Conservation (phyloP, 2,329 filamentous ascomycete species). For the Aspergillus sclerotialis region DNA sequence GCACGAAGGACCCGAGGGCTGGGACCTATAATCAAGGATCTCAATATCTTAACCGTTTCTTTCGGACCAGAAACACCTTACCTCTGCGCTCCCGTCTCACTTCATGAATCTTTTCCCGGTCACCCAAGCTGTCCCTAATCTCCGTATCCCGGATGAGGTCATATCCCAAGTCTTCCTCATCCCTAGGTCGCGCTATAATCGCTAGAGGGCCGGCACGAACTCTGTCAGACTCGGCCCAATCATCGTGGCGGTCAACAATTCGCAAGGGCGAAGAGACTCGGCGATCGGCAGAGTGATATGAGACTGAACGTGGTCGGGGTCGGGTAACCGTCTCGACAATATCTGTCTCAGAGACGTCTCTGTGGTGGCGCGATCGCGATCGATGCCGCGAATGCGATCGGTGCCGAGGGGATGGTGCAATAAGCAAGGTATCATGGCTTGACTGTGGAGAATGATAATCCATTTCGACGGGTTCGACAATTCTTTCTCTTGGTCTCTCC, state of each 20-base stretch:
- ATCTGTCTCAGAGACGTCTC: conserved; percentile 20
- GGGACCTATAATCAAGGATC: conserved; percentile 45
- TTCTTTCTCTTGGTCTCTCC: conserved; percentile 12
- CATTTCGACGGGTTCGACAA: conserved; percentile 21
- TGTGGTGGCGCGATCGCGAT: conserved; percentile 16
- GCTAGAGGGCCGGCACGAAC: conserved; percentile 44
- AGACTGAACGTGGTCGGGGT: conserved; percentile 29
- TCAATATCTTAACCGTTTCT: conserved; percentile 13
- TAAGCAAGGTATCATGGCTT: conserved; percentile 23
- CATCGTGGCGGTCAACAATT: conserved; percentile 26
- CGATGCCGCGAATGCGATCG: conserved; percentile 18
- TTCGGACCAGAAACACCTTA: conserved; percentile 58
- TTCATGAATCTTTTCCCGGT: conserved; percentile 46
- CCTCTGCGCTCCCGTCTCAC: conserved; percentile 91
- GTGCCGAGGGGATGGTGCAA: conserved; percentile 25
- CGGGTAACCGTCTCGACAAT: conserved; percentile 22
- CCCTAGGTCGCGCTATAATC: conserved; percentile 42
- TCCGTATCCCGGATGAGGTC: conserved; percentile 26
- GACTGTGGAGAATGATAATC: conserved; percentile 21
- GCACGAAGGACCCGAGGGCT: conserved; percentile 58
- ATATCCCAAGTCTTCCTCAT: conserved; percentile 43
- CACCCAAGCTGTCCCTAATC: conserved; percentile 28
- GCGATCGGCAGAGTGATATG: conserved; percentile 25
- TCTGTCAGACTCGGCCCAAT: conserved; percentile 33
- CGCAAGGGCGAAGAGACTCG: conserved; percentile 31